Base-by-base conservation (phyloP, 371 early-diverging fungal genomes). In the Mortierella sp. region DNA sequence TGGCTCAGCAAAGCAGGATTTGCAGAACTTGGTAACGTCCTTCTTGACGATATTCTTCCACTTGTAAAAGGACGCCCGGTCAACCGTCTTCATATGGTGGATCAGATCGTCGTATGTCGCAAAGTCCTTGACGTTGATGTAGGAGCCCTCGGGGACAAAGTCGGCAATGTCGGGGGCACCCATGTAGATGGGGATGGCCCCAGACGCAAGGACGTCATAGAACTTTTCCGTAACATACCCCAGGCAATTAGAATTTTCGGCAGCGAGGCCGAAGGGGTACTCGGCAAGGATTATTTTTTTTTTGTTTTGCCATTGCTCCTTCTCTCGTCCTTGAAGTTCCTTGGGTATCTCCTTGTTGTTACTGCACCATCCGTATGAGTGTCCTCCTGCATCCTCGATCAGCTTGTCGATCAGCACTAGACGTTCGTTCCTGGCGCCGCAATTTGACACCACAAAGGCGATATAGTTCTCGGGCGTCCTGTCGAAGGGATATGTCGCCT, bases 181-280 rank as follows among this genome's bases (percentile, higher is more conserved):
- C 65, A 78, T 51, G 49, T 83, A 88, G 27, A 88, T 46, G 1
- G 88, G 88, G 32, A 88, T 88, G 7, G 78, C 65, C 6, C 87
- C 83, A 6, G 46, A 68, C 8, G 63, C 51, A 0, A 88, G 18
- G 4, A 75, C 83, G 71, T 88, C 73, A 48, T 87, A 88, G 38
- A 84, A 77, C 60, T 88, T 88, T 38, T 87, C 88, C 27, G 83
- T 87, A n/a, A 87, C 74, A n/a, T 88, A 87, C 11, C 83, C 77
- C 29, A 71, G 41, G 18, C 83, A 87, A 56, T 80, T 81, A 5
- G 83, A 88, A 75, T 88, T 87, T 68, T 89, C 87, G 24, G 76
- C 70, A 1, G 70, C 80, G 24, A 86, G 74, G 4, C 74, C 71
- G 46, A 82, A 88, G 27, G 79, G 78, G 70, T 82, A 78, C 0